Percentiles rank a stretch among this genome's conserved stretches.
Evolutionary conservation across 352 stramenopile species (phyloP).

Genomic region (Elongisporangium anandrum): DNA sequence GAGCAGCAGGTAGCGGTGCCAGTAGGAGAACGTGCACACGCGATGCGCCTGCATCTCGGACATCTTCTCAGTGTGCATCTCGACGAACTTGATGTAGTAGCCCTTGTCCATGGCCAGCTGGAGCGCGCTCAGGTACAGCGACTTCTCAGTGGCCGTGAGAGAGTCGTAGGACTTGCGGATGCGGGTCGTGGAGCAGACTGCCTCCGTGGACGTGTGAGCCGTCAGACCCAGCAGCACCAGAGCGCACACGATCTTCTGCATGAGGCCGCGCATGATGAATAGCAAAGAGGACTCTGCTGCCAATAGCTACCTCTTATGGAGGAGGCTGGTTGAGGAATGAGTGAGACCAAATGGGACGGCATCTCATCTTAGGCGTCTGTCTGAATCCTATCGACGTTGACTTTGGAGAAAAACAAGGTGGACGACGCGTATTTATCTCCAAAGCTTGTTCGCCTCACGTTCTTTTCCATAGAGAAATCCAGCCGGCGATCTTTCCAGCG

Average conservation of each 20-base stretch:
- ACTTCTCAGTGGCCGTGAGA: slow-evolving; percentile 53
- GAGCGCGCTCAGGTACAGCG: slow-evolving; percentile 71
- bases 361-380: background rate
- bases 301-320: background rate
- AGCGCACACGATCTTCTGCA: background rate
- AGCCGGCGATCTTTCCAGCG: background rate
- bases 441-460: background rate
- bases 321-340: background rate
- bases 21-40: slow-evolving; percentile 48
- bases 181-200: slow-evolving; percentile 24
- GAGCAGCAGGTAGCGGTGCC: slow-evolving; percentile 38
- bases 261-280: background rate
- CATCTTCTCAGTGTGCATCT: slow-evolving; percentile 36
- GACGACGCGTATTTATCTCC: background rate
- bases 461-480: background rate
- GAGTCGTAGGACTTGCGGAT: slow-evolving; percentile 77
- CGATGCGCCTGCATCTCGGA: slow-evolving; percentile 34
- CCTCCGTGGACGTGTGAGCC: background rate
- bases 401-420: background rate
- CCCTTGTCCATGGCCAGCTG: slow-evolving; percentile 73
- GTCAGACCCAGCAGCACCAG: background rate
- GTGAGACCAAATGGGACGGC: background rate
- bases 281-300: background rate
- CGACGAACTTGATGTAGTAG: slow-evolving; percentile 72
- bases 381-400: background rate